These are phyloP conservation scores for Termitomyces sp. DNA, from an alignment of 768 basidiomycete species.

Conservation along the genomic window DNA sequence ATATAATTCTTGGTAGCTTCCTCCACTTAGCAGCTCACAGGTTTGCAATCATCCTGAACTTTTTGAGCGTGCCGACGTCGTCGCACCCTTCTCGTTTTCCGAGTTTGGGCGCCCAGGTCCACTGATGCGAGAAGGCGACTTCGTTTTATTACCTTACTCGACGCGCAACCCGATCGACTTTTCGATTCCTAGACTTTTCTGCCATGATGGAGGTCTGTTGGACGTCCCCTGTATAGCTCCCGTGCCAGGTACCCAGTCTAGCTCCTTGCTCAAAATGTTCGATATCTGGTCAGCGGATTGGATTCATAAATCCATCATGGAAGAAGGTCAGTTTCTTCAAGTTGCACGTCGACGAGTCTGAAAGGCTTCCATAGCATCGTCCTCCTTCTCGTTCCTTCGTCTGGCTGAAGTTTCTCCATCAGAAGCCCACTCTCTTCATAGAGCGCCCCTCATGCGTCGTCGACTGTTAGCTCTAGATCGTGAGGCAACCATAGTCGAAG, in stretches of 20 bases:
- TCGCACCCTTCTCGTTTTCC: constrained; percentile 88
- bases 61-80: constrained; percentile 95
- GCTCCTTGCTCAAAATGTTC: constrained; percentile 61
- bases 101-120: constrained; percentile 77
- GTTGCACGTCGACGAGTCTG: not conserved
- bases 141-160: constrained; percentile 78
- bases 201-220: constrained; percentile 71
- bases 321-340: constrained; percentile 44
- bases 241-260: constrained; percentile 41
- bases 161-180: constrained; percentile 84
- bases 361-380: constrained; percentile 25
- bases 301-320: constrained; percentile 64
- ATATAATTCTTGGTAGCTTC: not conserved
- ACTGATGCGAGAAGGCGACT: constrained; percentile 84
- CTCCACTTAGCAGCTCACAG: constrained; percentile 27
- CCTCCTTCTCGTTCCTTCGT: constrained; percentile 77
- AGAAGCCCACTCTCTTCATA: constrained; percentile 60
- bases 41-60: constrained; percentile 98
- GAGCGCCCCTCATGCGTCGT: constrained; percentile 55
- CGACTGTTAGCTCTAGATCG: constrained; percentile 43
- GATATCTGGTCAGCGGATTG: constrained; percentile 90
- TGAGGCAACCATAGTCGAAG: constrained; percentile 35
- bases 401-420: constrained; percentile 58
- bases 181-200: constrained; percentile 68
- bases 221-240: constrained; percentile 57